Percentiles rank a stretch among this genome's conserved stretches.
Evolutionary conservation across 208 protist species (phyloP).

Genomic region (Blechomonas ayalai): DNA sequence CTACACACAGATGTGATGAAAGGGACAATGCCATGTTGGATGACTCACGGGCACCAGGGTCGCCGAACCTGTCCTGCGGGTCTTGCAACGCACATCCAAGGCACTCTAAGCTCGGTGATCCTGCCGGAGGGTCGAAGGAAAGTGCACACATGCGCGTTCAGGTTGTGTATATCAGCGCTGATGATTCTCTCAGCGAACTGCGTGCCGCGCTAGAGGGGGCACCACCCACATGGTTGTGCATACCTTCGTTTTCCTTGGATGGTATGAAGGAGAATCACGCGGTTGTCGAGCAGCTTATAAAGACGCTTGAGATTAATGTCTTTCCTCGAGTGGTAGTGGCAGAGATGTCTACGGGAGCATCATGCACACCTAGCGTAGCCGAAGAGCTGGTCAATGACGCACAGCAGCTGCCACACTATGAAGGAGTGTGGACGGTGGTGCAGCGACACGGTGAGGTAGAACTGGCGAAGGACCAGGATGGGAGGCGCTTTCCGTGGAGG

Average conservation of each 20-base stretch:
- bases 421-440: neutral
- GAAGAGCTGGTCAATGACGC: neutral
- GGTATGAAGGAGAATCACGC: neutral
- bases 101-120: neutral
- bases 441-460: neutral
- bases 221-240: conserved; percentile 47
- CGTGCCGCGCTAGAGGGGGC: conserved; percentile 15
- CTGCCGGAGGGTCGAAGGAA: neutral
- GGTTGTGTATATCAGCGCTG: conserved; percentile 57
- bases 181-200: conserved; percentile 27
- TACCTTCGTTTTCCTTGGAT: conserved; percentile 12
- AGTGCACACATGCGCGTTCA: conserved; percentile 14
- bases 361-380: neutral
- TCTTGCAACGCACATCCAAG: neutral
- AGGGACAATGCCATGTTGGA: no score
- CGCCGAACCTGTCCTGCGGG: neutral
- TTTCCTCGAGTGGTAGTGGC: conserved; percentile 55
- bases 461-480: neutral
- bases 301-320: conserved; percentile 32
- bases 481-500: conserved; percentile 7
- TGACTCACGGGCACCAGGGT: no score
- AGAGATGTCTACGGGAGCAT: conserved; percentile 11
- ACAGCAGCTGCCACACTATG: neutral
- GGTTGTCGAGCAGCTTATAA: conserved; percentile 6
- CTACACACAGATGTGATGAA: no score